Conservation (phyloP, 2,329 filamentous ascomycete species). For the Ophiostoma fasciatum region DNA sequence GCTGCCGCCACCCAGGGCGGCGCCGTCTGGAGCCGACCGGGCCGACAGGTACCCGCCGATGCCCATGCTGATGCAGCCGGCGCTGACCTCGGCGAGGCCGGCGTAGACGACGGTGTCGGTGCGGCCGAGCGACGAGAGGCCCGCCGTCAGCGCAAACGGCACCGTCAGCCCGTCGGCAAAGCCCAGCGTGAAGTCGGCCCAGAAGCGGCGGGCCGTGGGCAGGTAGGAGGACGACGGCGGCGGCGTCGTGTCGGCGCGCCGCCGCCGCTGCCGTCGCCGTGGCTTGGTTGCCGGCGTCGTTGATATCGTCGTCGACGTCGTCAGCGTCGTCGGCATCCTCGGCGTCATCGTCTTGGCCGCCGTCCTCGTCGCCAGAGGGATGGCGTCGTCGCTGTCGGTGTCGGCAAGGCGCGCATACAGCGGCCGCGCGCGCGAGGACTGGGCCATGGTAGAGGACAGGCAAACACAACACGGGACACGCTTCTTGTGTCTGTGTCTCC, state of each 20-base stretch:
- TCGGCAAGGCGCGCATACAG: not conserved
- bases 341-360: too few relatives aligned
- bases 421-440: not conserved
- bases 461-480: too few relatives aligned
- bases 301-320: not conserved
- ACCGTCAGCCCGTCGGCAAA: conserved; percentile 63
- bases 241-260: not conserved
- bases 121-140: conserved; percentile 45
- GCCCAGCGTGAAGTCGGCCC: conserved; percentile 55
- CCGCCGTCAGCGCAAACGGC: conserved; percentile 59
- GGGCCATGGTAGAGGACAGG: too few relatives aligned
- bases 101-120: conserved; percentile 51
- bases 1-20: too few relatives aligned
- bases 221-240: not conserved
- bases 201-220: conserved; percentile 24
- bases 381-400: conserved; percentile 4
- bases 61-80: conserved; percentile 60
- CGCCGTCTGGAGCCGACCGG: conserved; percentile 11
- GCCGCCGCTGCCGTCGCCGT: not conserved
- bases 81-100: conserved; percentile 55
- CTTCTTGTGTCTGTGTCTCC: too few relatives aligned
- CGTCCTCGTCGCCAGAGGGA: not conserved
- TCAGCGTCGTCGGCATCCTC: not conserved
- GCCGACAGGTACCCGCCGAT: conserved; percentile 55
- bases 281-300: not conserved